phyloP scores from a whole-genome alignment of 2,329 filamentous ascomycete genomes.

The Penicillium palitans region DNA sequence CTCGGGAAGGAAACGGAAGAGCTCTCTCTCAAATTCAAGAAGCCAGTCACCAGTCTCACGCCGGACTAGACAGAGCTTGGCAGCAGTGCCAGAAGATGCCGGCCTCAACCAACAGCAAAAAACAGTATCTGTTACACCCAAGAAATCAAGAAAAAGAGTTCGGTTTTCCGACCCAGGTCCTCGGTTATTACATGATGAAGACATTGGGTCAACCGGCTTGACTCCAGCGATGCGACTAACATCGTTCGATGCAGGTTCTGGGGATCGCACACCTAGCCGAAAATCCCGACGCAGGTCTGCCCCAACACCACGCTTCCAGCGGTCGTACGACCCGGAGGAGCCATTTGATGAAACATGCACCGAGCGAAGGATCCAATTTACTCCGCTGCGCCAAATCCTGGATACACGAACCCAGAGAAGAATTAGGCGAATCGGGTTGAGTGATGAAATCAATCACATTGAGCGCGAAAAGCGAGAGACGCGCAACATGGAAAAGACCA shows the following conservation, averaged over 20 bases:
- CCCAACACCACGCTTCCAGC: conserved; percentile 29
- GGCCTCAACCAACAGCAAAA: not conserved
- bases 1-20: conserved; percentile 30
- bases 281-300: conserved; percentile 36
- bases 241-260: conserved; percentile 31
- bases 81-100: not conserved
- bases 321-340: conserved; percentile 24
- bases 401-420: conserved; percentile 46
- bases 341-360: conserved; percentile 21
- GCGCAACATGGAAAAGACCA: conserved; percentile 26
- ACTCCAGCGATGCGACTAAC: conserved; percentile 47
- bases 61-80: conserved; percentile 17
- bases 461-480: conserved; percentile 42
- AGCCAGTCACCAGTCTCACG: conserved; percentile 19
- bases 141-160: conserved; percentile 43
- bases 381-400: conserved; percentile 46
- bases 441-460: conserved; percentile 48
- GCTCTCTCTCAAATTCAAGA: conserved; percentile 18
- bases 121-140: conserved; percentile 27
- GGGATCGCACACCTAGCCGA: conserved; percentile 31
- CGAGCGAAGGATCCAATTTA: conserved; percentile 45
- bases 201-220: conserved; percentile 42
- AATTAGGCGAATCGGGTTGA: conserved; percentile 47
- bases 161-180: conserved; percentile 49
- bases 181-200: conserved; percentile 21